These are phyloP conservation scores for Psophocarpus tetragonolobus DNA, from an alignment of 306 rosid genomes.

Conservation along the genomic window DNA sequence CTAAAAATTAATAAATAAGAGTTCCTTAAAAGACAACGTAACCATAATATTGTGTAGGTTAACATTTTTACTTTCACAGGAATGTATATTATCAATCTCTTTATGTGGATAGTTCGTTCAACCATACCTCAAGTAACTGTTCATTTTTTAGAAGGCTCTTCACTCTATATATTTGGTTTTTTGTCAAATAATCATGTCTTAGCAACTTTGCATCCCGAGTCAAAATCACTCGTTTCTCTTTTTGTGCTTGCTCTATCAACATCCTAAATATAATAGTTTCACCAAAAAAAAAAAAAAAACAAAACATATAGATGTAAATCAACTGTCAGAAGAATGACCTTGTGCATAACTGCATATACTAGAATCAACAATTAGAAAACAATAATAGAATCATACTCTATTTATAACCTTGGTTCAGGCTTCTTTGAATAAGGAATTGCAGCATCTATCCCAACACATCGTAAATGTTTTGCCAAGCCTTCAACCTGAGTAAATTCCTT, in stretches of 20 bases:
- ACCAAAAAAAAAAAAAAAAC: background rate
- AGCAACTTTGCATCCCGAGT: conserved; percentile 83
- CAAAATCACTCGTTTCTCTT: conserved; percentile 78
- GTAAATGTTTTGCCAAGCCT: conserved; percentile 95
- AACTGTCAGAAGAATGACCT: conserved; percentile 27
- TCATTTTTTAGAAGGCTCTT: conserved; percentile 89
- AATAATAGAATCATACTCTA: conserved; percentile 14
- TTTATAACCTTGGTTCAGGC: conserved; percentile 75
- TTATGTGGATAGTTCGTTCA: background rate
- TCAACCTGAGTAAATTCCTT: conserved; percentile 65
- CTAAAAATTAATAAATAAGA: conserved; percentile 17
- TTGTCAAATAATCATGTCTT: conserved; percentile 68
- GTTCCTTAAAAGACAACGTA: background rate
- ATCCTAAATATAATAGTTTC: conserved; percentile 48
- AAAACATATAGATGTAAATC: background rate
- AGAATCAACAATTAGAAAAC: conserved; percentile 26
- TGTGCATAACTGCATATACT: background rate
- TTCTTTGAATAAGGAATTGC: conserved; percentile 78
- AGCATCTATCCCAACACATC: conserved; percentile 94
- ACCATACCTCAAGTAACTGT: conserved; percentile 81
- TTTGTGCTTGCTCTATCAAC: conserved; percentile 72
- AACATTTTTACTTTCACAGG: background rate
- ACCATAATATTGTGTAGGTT: background rate
- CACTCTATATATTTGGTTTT: conserved; percentile 75
- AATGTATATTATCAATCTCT: conserved; percentile 20